These are phyloP conservation scores for Malassezia arunalokei DNA, from an alignment of 1,284 basidiomycete genomes.

Conservation along the genomic window DNA sequence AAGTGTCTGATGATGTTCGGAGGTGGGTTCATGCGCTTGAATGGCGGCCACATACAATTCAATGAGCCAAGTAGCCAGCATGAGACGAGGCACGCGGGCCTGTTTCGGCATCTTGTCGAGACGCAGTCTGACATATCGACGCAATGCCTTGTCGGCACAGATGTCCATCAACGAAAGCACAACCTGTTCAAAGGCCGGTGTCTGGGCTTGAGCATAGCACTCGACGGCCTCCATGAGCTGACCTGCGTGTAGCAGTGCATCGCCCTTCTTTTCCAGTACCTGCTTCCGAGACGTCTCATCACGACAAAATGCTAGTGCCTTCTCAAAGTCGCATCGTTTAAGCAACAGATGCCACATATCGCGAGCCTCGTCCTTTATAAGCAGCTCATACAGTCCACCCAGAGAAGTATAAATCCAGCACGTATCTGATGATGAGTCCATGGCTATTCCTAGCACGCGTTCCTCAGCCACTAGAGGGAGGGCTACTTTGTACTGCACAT, in stretches of 20 bases:
- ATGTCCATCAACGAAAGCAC: slow-evolving; percentile 77
- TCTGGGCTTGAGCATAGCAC: slow-evolving; percentile 61
- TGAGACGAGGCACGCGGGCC: slow-evolving; percentile 70
- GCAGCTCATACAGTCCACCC: slow-evolving; percentile 76
- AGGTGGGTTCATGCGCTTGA: slow-evolving; percentile 78
- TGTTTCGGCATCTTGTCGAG: slow-evolving; percentile 69
- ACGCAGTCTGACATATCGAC: slow-evolving; percentile 77
- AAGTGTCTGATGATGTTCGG: slow-evolving; percentile 60
- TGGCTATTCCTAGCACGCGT: slow-evolving; percentile 29
- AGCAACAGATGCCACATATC: slow-evolving; percentile 90
- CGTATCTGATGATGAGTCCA: slow-evolving; percentile 71
- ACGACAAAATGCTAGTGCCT: slow-evolving; percentile 69
- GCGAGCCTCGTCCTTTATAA: slow-evolving; percentile 73
- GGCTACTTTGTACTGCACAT: slow-evolving; percentile 67
- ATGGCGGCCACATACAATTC: slow-evolving; percentile 95
- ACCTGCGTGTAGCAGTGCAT: slow-evolving; percentile 66
- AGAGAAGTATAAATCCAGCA: slow-evolving; percentile 84
- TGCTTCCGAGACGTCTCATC: slow-evolving; percentile 71
- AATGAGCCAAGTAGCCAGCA: slow-evolving; percentile 95
- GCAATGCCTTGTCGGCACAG: slow-evolving; percentile 77
- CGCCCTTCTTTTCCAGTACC: slow-evolving; percentile 72
- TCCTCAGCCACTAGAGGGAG: slow-evolving; percentile 32
- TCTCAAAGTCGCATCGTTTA: slow-evolving; percentile 62
- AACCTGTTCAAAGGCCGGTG: slow-evolving; percentile 76
- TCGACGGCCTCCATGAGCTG: slow-evolving; percentile 83